Evolutionary conservation across 306 rosid species (phyloP), one percentile per base, ranked within the genome.

Genomic region (Rubus parviflorus): DNA sequence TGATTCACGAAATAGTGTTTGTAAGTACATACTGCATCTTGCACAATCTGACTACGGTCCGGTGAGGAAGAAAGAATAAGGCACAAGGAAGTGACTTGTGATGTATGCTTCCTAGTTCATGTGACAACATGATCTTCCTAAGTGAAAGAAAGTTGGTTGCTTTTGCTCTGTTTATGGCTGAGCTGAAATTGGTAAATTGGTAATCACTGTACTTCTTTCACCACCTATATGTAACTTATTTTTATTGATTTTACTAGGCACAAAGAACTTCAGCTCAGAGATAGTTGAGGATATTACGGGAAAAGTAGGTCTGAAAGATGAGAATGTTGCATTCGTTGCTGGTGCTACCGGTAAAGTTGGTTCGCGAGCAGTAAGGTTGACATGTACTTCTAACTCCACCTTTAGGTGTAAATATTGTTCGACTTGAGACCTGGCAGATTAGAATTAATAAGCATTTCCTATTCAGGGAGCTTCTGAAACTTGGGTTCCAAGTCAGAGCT

Each of bases 331-430:
- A n/a, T 95, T 95, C 83, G 97, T 95, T 75, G 98, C 98, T n/a
- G 98, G 98, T 62, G 97, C 98, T 67, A 92, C 97, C 52, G 98
- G 98, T 56, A 90, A 19, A 87, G 98, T 95, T 83, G 98, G 98
- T 74, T 95, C 97, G 74, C 81, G 97, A 83, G 87, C 97, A 35
- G 98, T 95, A 75, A 95, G 98, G 98, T 92, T 75, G 70, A 52
- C 80, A 71, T 80, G 35, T 62, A 77, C 53, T 23, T 35, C 30
- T 53, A 64, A 23, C 53, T 78, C 68, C 73, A 52, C 25, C 20
- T 64, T 82, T 10, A 35, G n/a, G 38, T 11, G 53, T 63, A 71
- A 70, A 73, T 22, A 62, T 75, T 37, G 38, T 69, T 73, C 37
- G 56, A 23, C 68, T 30, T 30, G 35, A 30, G 35, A 30, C 2